Evolutionary conservation across 352 stramenopile genomes (phyloP), one percentile per base, ranked within the genome.

Genomic region (Phytopythium vexans): DNA sequence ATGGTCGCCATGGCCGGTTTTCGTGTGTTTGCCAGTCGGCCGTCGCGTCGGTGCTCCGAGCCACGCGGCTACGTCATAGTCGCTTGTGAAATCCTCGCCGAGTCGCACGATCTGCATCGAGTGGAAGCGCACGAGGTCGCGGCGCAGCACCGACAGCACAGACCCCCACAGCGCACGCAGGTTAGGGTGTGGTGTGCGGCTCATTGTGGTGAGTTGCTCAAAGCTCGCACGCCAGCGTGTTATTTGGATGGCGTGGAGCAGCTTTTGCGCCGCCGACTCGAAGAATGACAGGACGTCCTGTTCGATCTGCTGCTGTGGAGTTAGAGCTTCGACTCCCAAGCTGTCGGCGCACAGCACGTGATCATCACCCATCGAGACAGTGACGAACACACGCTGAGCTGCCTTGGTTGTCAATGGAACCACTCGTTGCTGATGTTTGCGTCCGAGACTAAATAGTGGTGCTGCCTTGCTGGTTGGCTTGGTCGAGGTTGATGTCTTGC

Each of bases 101-200:
- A 94, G 66, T 0, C 62, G 61, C 38, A 94, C 0, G 16, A 94
- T 68, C 41, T 94, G 81, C 32, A 86, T 74, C 6, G 79, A 91
- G 35, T 92, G 77, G 0, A 91, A 21, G 6, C 55, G 48, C 5
- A 70, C 65, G 6, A 92, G 60, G 6, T 89, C 72, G 0, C 67
- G 68, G 8, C 70, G 72, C n/a, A 88, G 47, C 7, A 82, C 56
- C 11, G 64, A 39, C 8, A 89, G 51, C 33, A 86, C 48, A 0
- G 58, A 68, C 3, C 56, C 51, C 40, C 68, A 82, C 41, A 75
- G 80, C 0, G 54, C 21, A 1, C 64, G 61, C 2, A 86, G 57
- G 15, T 86, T 78, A 0, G 52, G 6, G 12, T 91, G 81, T 0
- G 68, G 60, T 0, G 12, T 10, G 3, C 11, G 0, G 8, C 41